Evolutionary conservation across 768 basidiomycete genomes (phyloP), one percentile per base, ranked within the genome.

Genomic region (Gloeopeniophorella convolvens): DNA sequence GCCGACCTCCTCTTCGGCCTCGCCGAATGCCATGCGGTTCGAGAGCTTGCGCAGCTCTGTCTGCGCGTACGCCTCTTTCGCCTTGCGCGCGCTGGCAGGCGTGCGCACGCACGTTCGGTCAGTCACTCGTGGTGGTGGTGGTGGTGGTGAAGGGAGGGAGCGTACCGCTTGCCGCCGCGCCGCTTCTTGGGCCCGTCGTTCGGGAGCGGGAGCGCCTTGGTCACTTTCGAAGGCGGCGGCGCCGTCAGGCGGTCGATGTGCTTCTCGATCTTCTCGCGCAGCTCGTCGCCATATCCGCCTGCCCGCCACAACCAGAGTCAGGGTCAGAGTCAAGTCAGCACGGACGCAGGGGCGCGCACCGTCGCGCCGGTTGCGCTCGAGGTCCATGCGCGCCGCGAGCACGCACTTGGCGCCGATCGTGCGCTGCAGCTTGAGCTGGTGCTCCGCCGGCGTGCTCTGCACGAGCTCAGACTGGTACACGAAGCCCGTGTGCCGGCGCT

Each of bases 31-130:
- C 87, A 98, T 88, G 40, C 96, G 82, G 66, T 99, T 99, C 70
- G 98, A 95, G 56, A 96, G 73, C 68, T 98, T 98, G 55, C 93
- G 83, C 37, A 99, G 73, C 65, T 99, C 96, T 2, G 96, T 98
- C 68, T 92, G 89, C 4, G 92, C 93, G 62, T 94, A 94, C 1
- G 92, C 93, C 68, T 98, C 96, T 64, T 99, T 99, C n/a, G 92
- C 89, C 65, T 97, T 95, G 39, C 96, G 82, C 1, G 95, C 96
- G 7, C 94, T 96, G 31, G 3, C 10, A 23, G 9, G 20, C 11
- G 33, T 2, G 11, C 58, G 40, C 58, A 41, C 45, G 21, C 28
- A 21, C 5, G n/a, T 47, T 30, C 4, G 13, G 2, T 41, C 24
- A 55, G 34, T 42, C 20, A 30, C 3, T 20, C 15, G 12, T 45